Evolutionary conservation across 306 rosid species (phyloP), one percentile per base, ranked within the genome.

Genomic region (Adenanthera pavonina): DNA sequence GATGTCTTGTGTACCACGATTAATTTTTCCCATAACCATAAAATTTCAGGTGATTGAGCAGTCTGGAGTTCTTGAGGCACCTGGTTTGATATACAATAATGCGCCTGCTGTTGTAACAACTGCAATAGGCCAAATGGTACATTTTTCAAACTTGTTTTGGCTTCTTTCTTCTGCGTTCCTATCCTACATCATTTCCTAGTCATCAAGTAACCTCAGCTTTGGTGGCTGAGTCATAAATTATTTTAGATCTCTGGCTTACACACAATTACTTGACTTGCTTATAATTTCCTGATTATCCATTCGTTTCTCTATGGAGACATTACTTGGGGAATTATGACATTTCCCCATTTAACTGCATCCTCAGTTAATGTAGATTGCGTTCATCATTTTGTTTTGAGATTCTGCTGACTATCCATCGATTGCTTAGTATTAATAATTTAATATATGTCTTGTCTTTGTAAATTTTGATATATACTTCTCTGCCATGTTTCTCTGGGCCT

Each of bases 51-150:
- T 95, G 85, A 83, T 89, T 65, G 97, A 91, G 84, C 97, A 92
- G 78, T 91, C 97, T 10, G 94, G 92, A 79, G 88, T 89, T 14
- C 71, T 89, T 25, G 97, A 90, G 73, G 95, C 89, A 54, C 92
- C 92, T 64, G 91, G 85, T 69, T 84, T 90, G 80, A 77, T 79
- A 65, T 86, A 84, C 80, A 72, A 84, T 17, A 89, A 87, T 76
- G 43, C 41, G 40, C 89, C 97, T 12, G 86, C 93, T 80, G 95
- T 90, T 38, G 93, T 89, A 81, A 87, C 99, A 74, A 89, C 93
- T 81, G 94, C 91, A 30, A 90, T 91, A 62, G 98, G 94, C 80
- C 98, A 91, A 90, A 95, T 93, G 98, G 98, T 92, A 90, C 44
- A 80, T 78, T 60, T 72, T 52, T 33, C 65, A 46, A 41, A 11